Evolutionary conservation across 2,329 filamentous ascomycete genomes (phyloP).

Genomic region (Arthroderma sp.): DNA sequence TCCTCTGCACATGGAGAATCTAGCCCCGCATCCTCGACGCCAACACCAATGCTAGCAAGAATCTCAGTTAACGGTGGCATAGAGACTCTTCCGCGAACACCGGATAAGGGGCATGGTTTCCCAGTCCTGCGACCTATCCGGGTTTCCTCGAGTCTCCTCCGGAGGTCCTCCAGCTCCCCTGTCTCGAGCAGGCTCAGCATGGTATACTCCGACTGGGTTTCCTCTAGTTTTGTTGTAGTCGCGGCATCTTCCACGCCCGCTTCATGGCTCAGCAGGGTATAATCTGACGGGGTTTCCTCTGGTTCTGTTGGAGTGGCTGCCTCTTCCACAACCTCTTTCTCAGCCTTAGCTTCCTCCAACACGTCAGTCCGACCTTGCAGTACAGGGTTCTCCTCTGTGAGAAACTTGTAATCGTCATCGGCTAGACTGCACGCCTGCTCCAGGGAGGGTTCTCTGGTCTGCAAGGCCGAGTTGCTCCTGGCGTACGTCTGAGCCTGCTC

Average conservation of each 20-base stretch:
- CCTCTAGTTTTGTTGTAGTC: conserved; percentile 18
- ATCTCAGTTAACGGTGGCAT: background rate
- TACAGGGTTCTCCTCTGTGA: background rate
- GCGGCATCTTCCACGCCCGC: conserved; percentile 18
- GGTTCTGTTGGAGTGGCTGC: conserved; percentile 20
- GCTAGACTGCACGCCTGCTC: conserved; percentile 19
- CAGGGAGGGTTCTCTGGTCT: background rate
- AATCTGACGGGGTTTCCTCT: conserved; percentile 20
- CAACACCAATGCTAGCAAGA: background rate
- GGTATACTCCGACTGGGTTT: conserved; percentile 33
- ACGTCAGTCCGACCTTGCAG: background rate
- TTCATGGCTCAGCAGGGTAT: conserved; percentile 44
- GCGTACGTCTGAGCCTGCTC: background rate
- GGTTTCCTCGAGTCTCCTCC: conserved; percentile 46
- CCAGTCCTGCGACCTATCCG: conserved; percentile 30
- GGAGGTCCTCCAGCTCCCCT: conserved; percentile 44
- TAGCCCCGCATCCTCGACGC: background rate
- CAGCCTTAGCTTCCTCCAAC: background rate
- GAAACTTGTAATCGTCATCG: conserved; percentile 8
- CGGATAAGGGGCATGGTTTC: background rate
- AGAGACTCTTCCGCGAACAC: too few species aligned
- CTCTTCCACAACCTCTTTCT: conserved; percentile 15
- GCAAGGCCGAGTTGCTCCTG: background rate
- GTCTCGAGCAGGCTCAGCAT: conserved; percentile 46
- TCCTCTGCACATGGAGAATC: background rate